Evolutionary conservation across 495 filamentous ascomycete genomes (phyloP), one percentile per base, ranked within the genome.

Genomic region (Barbatosphaeria neglecta): DNA sequence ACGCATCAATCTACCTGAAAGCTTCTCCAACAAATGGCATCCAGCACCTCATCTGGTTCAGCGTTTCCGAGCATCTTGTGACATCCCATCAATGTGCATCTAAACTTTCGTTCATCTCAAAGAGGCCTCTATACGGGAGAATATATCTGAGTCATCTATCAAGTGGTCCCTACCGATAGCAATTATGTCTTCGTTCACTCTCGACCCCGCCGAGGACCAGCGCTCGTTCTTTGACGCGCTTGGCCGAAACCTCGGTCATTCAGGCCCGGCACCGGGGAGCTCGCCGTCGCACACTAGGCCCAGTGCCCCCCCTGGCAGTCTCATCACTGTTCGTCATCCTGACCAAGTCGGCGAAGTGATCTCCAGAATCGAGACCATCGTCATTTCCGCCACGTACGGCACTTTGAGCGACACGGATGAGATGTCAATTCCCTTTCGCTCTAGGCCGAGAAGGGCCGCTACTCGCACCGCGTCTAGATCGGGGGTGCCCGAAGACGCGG

Each of bases 301-400:
- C 13, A 33, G 27, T 16, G 9, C 39, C 6, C 20, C 11, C 19
- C 8, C 33, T 13, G 22, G 22, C 35, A 46, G 43, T 17, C n/a
- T 49, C 17, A 46, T 57, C 1, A 10, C 41, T 11, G 45, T 49
- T 41, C 31, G 58, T 17, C 22, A 18, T n/a, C 18, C 18, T 3
- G 5, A 22, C 22, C 53, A 67, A 10, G 33, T 50, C 10, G 54
- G 53, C 15, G 45, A 35, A 2, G 67, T 75, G 6, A 64, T 80
- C 25, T 44, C 59, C 18, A 69, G 63, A 19, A 76, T 81, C 46
- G 77, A 81, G 52, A 45, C 54, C 6, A 64, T 82, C 6, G 56
- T 83, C 24, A 68, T 74, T 44, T 42, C 52, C 4, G 73, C 81
- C 20, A 47, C 71, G 5, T 75, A 78, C 44, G 67, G 66, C 3